Base-by-base conservation (phyloP, 441 rosid genomes). In the Arabidopsis lyrata region DNA sequence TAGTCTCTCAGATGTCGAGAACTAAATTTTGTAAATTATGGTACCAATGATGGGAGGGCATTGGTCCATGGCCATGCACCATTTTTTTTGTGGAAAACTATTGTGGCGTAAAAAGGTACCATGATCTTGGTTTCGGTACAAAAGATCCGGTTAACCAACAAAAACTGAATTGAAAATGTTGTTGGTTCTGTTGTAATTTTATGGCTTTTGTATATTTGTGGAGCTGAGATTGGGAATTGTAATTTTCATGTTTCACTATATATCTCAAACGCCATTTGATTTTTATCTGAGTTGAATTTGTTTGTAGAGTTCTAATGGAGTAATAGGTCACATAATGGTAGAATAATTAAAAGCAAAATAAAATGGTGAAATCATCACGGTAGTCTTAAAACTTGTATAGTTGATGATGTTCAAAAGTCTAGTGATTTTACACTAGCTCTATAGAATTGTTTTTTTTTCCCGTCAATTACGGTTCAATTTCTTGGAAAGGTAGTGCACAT, bases 11-110 rank as follows among this genome's bases (percentile, higher is more conserved):
- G 35, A 32, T 41, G 66, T 31, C 8, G 39, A 70, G 64, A 58
- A 60, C 63, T 15, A 44, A 24, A 49, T 50, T 71, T 77, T 77
- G 73, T 77, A 72, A 42, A 50, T 71, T 58, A 70, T 58, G 73
- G 76, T 69, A 29, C 62, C 39, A 68, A 70, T 62, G 58, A 36
- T 31, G 24, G 20, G 39, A 61, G 54, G 39, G 58, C 24, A 24
- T 44, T 44, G 57, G 48, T 45, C 22, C 32, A 47, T 44, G 48
- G 18, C 18, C 50, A 2, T 6, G 54, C 56, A 18, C 36, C 34
- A 42, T 8, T 1, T 5, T 53, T 39, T 16, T 29, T 41, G 16
- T 38, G 60, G 73, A 22, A 18, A 68, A 16, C 13, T 41, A 4
- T 18, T 57, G 56, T 57, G 56, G 59, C 58, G 12, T 69, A 7